Conservation (phyloP, 345 rosid genomes). For the Ceriops decandra region DNA sequence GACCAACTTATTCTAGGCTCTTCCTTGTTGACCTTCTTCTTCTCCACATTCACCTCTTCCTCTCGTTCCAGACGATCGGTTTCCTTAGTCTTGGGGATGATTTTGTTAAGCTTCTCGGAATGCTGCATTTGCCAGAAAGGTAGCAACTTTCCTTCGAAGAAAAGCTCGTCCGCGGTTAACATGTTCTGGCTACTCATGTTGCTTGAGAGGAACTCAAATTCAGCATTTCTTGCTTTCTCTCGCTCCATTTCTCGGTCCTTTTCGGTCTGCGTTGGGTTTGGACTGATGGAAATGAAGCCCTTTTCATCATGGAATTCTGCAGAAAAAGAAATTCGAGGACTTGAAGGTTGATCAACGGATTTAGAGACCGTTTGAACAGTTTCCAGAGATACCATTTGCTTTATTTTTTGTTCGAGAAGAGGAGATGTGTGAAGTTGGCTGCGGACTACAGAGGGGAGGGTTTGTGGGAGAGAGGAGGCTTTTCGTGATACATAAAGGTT, state of each 20-base stretch:
- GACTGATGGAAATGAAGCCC: slow-evolving; percentile 64
- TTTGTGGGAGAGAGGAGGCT: slow-evolving; percentile 18
- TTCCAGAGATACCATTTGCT: slow-evolving; percentile 53
- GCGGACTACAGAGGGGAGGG: not conserved
- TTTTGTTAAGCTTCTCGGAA: slow-evolving; percentile 58
- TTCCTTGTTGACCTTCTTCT: slow-evolving; percentile 27
- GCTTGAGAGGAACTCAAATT: slow-evolving; percentile 78
- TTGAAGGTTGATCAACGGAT: slow-evolving; percentile 39
- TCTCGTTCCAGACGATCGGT: not conserved
- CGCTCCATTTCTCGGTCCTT: slow-evolving; percentile 28
- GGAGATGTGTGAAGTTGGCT: not conserved
- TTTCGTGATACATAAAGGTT: slow-evolving; percentile 28
- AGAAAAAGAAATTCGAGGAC: slow-evolving; percentile 85
- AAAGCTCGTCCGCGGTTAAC: slow-evolving; percentile 83
- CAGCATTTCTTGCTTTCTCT: slow-evolving; percentile 44
- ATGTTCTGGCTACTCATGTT: slow-evolving; percentile 45
- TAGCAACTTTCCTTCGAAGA: slow-evolving; percentile 80
- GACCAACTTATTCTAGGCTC: slow-evolving; percentile 57
- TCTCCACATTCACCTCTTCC: slow-evolving; percentile 31
- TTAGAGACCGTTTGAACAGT: slow-evolving; percentile 36
- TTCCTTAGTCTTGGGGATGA: slow-evolving; percentile 42
- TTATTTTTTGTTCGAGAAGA: not conserved
- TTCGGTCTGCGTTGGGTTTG: slow-evolving; percentile 26
- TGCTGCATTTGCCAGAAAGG: slow-evolving; percentile 87
- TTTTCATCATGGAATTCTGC: slow-evolving; percentile 62